Evolutionary conservation across 148 eudicot genomes (phyloP).

Genomic region (Cornus suecica): DNA sequence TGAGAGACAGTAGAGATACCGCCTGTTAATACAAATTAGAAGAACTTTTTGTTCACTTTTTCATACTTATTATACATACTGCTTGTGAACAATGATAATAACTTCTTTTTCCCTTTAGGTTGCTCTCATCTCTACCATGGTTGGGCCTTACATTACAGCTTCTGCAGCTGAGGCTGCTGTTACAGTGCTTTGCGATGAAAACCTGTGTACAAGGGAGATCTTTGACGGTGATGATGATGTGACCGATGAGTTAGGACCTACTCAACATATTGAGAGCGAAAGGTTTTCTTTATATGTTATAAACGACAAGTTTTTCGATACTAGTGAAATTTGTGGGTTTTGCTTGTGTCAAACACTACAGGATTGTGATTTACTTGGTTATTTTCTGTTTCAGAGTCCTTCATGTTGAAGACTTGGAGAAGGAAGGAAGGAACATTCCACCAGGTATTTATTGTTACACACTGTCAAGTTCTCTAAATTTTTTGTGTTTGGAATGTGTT

Average conservation of each 20-base stretch:
- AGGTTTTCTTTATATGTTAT: slow-evolving; percentile 28
- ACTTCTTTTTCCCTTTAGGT: slow-evolving; percentile 39
- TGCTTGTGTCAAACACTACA: slow-evolving; percentile 5
- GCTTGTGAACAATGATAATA: neutral
- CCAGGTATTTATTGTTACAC: slow-evolving; percentile 30
- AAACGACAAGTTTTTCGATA: slow-evolving; percentile 5
- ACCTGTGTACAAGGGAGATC: slow-evolving; percentile 61
- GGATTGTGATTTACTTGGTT: neutral
- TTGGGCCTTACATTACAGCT: slow-evolving; percentile 65
- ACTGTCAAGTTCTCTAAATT: neutral
- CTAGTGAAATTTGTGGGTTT: neutral
- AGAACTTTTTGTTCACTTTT: neutral
- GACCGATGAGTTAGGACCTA: slow-evolving; percentile 33
- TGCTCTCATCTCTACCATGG: slow-evolving; percentile 63
- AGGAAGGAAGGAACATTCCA: slow-evolving; percentile 31
- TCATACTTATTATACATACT: neutral
- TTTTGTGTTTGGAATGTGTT: neutral
- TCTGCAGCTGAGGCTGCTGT: slow-evolving; percentile 86
- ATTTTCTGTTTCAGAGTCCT: slow-evolving; percentile 38
- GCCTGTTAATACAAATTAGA: neutral
- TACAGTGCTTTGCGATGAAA: slow-evolving; percentile 69
- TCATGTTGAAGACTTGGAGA: slow-evolving; percentile 36
- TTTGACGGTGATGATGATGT: slow-evolving; percentile 54
- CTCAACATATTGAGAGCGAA: slow-evolving; percentile 39
- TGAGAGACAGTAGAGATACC: too few relatives aligned